Base-by-base conservation (phyloP, 805 yeast species). In the Saturnispora serradocipensis region DNA sequence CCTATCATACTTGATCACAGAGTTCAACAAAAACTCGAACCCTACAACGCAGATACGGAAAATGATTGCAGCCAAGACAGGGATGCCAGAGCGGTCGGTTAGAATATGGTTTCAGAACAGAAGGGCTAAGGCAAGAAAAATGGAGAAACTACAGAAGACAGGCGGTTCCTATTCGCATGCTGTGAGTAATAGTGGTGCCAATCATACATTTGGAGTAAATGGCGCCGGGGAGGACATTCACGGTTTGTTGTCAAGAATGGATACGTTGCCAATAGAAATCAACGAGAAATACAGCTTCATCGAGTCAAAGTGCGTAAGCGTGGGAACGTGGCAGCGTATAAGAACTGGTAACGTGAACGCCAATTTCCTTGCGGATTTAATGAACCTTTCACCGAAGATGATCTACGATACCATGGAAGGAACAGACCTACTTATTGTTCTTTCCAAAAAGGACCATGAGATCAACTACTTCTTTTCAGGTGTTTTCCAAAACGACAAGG, bases 61-160 rank as follows among this genome's bases (percentile, higher is more conserved):
- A 60, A 76, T 73, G 30, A 80, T 89, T 38, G 81, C 93, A 39
- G 80, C 76, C 2, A 74, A 75, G 54, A 86, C 95, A 1, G 86
- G 84, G 18, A 83, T 88, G 86, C 79, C 89, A 13, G 96, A 89
- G 59, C 77, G 93, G 55, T 87, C 90, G 13, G 96, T 89, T 2
- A 75, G 96, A 51, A 89, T 89, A 43, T 89, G 97, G 97, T 89
- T 88, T 61, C 97, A 89, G 66, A 88, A 88, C 64, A 72, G 90
- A 59, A 71, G 97, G 56, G 93, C 93, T 20, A 86, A 86, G 63
- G 74, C 81, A 43, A 74, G 89, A 60, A 85, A 85, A 66, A 66
- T 77, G 60, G 86, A 81, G 58, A 74, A 82, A 52, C 43, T 58
- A 32, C 67, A 75, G 64, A 55, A 59, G 44, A 56, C 59, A 40